Base-by-base conservation (phyloP, 495 filamentous ascomycete species). In the Lepraria neglecta region DNA sequence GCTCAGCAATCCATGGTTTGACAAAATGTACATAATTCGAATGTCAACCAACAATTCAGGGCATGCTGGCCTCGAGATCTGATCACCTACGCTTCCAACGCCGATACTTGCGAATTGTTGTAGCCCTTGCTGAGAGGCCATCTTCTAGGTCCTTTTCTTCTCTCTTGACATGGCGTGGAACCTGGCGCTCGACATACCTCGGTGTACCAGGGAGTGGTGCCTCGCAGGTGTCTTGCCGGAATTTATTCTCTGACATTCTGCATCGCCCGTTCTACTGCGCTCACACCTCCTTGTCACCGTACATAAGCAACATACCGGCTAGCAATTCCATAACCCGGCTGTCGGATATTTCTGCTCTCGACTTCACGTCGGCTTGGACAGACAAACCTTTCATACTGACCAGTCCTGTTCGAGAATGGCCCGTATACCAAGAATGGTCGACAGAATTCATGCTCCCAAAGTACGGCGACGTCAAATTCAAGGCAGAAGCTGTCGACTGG, bases 401-500 rank as follows among this genome's bases (percentile, higher is more conserved):
- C 7, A 77, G 83, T 6, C 89, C 87, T n/a, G 87, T 97, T 59
- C 87, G 86, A 65, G 65, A 78, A 56, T 98, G 94, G 94, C 89
- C 90, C 4, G 83, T 85, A 30, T 95, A 83, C 72, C 74, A 79
- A 35, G 74, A 82, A 9, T 97, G 94, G 94, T 84, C 81, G 6
- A 75, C 87, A 21, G 77, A 87, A 6, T 72, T 73, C 12, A 74
- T 98, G 3, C 74, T 87, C 0, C 67, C 74, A 27, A 76, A 79
- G 57, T 91, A 92, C 69, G 77, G 81, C 4, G 75, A 85, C 54
- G 75, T 84, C 12, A 74, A 76, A 40, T 97, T 98, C 73, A 82
- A 90, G 47, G 94, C 92, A 4, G 94, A 98, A 76, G 89, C 92
- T 7, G 91, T 98, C 12, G 90, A 96, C 69, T 98, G 94, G 94